Base-by-base conservation (phyloP, 768 basidiomycete species). In the Thelephora ganbajun region DNA sequence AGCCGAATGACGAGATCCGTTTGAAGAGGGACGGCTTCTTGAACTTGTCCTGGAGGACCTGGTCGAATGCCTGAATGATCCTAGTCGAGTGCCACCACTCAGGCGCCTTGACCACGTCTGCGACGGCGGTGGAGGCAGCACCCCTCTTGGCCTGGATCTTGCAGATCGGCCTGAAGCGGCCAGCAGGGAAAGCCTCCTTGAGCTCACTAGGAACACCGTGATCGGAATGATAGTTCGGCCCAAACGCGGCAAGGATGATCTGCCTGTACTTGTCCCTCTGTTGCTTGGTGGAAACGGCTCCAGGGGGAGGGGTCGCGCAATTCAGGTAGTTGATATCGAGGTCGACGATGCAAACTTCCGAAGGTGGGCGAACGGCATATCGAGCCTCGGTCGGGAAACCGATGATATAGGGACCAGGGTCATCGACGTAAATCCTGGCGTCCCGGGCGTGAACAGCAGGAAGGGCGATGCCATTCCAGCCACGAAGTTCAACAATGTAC, bases 341-440 rank as follows among this genome's bases (percentile, higher is more conserved):
- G 62, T 86, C 52, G 20, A 59, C 58, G 36, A 96, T 70, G 58
- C 86, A 90, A 30, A 93, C 81, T 59, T 97, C 94, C 0, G 84
- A 69, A 1, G 80, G 68, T 7, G 82, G 74, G 22, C 83, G 71
- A 16, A 89, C 69, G 53, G 84, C 75, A 60, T 89, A 84, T 50
- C 88, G 73, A 6, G 85, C 82, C 59, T 93, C 84, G 1, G 86
- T 87, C 11, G 88, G 79, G 35, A 94, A 70, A 33, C 88, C 93
- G 62, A 97, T 77, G 56, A 98, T 91, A 81, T 90, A 98, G 51
- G 94, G 94, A 33, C 93, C 93, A 37, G 93, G 90, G 61, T 98
- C 92, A 54, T 97, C 92, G 52, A 93, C 83, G 54, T 90, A 88
- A 46, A 98, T 88, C 59, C 84, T 88, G 22, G 89, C 82, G 53